A percentile compares a stretch with the other conserved stretches of the same genome.
Conservation (phyloP, 345 rosid species). For the Arabidopsis thaliana region DNA sequence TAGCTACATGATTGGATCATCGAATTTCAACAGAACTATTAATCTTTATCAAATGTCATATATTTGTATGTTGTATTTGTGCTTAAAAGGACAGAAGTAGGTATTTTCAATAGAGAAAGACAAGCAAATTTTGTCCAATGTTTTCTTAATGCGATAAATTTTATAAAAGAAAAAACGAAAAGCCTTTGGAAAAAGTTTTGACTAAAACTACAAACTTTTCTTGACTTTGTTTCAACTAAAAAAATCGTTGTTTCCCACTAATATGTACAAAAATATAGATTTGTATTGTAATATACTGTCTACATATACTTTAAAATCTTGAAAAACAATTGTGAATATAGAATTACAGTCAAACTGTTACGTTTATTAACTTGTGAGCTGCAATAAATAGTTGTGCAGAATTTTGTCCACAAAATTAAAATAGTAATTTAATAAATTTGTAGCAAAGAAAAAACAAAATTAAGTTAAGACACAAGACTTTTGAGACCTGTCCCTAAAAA, state of each 20-base stretch:
- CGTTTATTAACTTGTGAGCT: constrained; percentile 29
- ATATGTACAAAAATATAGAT: neutral
- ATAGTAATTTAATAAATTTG: neutral
- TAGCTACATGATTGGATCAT: neutral
- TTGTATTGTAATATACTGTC: neutral
- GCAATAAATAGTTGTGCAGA: constrained; percentile 40
- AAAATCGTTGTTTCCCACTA: constrained; percentile 36
- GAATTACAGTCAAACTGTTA: constrained; percentile 25
- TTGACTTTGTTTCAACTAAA: constrained; percentile 39
- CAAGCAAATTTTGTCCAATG: constrained; percentile 29
- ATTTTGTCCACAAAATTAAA: constrained; percentile 30
- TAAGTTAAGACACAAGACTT: constrained; percentile 37
- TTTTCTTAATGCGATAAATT: constrained; percentile 42
- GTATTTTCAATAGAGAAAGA: constrained; percentile 13
- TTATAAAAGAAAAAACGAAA: constrained; percentile 11
- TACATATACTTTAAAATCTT: neutral
- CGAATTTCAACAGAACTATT: neutral
- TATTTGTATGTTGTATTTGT: neutral
- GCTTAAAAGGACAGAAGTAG: constrained; percentile 15
- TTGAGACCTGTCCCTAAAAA: constrained; percentile 38
- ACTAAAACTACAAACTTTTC: constrained; percentile 39
- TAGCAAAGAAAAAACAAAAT: neutral
- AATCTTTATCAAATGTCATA: neutral
- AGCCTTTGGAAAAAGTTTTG: constrained; percentile 20
- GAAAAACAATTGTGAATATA: constrained; percentile 12